Base-by-base conservation (phyloP, 164 flowering plant genomes). In the Saururus chinensis region DNA sequence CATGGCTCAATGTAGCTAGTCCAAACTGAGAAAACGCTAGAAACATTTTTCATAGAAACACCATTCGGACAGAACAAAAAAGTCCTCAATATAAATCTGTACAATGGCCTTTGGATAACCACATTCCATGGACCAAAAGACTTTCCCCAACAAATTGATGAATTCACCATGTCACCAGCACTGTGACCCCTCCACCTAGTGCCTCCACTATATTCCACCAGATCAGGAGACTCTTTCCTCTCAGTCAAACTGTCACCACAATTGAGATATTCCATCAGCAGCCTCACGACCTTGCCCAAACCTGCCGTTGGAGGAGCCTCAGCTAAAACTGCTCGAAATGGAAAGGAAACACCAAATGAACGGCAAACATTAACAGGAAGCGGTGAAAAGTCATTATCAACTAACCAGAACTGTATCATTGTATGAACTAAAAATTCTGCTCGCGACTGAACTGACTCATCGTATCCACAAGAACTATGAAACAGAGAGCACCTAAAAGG, bases 341-440 rank as follows among this genome's bases (percentile, higher is more conserved):
- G 81, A 64, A 75, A 72, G 0, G 76, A 60, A 56, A 81, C 66
- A 19, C 89, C 88, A 69, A 73, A 76, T 0, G 84, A 79, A 67
- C 78, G 81, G 64, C 75, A 66, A 25, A 75, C 54, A 64, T 61
- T 75, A 51, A 74, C 70, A 0, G 87, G 68, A 35, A 87, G 30
- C 0, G 98, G 89, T 0, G 95, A 91, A 61, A 91, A 88, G 62
- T 91, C 98, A 76, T 81, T 88, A 56, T 86, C 96, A 14, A 85
- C 83, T 67, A 91, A 64, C 96, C 96, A 91, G 73, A 79, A 91
- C 55, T 87, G 77, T 42, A 79, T 65, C 41, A 87, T 66, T 0
- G 84, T 57, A 56, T 82, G 45, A 48, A 87, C 86, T 62, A 88
- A 22, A 66, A 91, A 91, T 67, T 91, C 95, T 0, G 88, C 89